phyloP scores from a whole-genome alignment of 805 yeast species.

The Pichia gijzeniarum region DNA sequence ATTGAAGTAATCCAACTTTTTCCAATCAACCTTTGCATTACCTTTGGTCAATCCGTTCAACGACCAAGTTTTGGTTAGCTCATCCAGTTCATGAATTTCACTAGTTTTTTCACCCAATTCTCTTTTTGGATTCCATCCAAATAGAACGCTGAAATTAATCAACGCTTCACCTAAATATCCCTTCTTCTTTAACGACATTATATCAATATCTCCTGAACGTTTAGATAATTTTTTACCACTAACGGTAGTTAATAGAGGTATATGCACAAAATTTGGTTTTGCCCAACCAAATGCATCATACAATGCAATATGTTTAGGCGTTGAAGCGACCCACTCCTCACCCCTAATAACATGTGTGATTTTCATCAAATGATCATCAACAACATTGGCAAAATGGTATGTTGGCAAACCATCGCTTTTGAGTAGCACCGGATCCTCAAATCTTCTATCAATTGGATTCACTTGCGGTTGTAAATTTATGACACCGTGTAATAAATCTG shows the following conservation, averaged over 20 bases:
- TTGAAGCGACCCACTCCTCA: constrained; percentile 96
- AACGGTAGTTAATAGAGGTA: constrained; percentile 75
- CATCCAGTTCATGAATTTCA: constrained; percentile 47
- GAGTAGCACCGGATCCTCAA: constrained; percentile 81
- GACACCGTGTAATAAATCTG: constrained; percentile 73
- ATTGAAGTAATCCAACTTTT: constrained; percentile 72
- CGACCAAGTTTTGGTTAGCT: constrained; percentile 51
- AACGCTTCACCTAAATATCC: constrained; percentile 86
- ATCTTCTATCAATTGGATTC: constrained; percentile 63
- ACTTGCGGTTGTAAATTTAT: constrained; percentile 75
- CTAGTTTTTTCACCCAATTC: constrained; percentile 39
- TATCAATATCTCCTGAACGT: constrained; percentile 75
- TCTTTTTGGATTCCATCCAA: constrained; percentile 91
- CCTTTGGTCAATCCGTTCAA: constrained; percentile 81
- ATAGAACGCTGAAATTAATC: constrained; percentile 77
- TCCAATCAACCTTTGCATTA: constrained; percentile 82
- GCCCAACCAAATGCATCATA: constrained; percentile 83
- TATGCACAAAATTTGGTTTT: constrained; percentile 78
- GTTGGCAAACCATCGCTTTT: constrained; percentile 97
- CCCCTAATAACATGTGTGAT: constrained; percentile 95
- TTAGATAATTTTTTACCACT: constrained; percentile 77
- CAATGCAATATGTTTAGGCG: constrained; percentile 88
- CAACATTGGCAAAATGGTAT: constrained; percentile 91
- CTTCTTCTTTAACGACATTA: constrained; percentile 45
- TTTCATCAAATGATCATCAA: constrained; percentile 90